Conservation (phyloP, 2,329 filamentous ascomycete genomes). For the Ceratocystis ficicola region DNA sequence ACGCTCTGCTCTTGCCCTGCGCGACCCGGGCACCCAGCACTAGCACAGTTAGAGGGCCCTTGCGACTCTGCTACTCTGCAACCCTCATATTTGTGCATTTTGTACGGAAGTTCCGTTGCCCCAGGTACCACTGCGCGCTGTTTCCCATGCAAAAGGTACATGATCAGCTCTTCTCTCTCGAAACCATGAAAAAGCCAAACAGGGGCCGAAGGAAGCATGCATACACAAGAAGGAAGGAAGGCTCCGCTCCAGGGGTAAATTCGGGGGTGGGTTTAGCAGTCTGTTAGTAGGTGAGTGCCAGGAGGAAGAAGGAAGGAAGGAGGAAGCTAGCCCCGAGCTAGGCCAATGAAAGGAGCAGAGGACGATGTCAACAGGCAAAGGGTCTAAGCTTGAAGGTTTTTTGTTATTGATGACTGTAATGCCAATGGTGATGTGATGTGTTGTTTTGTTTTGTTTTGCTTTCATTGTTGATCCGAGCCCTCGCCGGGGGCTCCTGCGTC, state of each 20-base stretch:
- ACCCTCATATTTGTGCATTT: background rate
- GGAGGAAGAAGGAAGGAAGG: no score
- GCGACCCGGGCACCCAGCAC: background rate
- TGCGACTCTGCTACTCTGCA: slow-evolving; percentile 7
- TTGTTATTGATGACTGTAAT: background rate
- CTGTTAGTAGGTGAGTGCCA: background rate
- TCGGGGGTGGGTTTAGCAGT: background rate
- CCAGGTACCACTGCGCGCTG: background rate
- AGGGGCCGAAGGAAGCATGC: slow-evolving; percentile 1
- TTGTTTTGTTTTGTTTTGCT: background rate
- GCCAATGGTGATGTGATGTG: background rate
- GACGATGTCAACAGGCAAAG: background rate
- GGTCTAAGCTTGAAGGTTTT: background rate
- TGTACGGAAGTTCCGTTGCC: slow-evolving; percentile 10
- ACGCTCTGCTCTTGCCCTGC: background rate
- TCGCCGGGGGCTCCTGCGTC: no score
- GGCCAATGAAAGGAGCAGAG: background rate
- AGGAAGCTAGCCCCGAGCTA: background rate
- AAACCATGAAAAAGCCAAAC: background rate
- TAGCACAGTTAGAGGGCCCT: background rate
- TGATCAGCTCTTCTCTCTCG: background rate
- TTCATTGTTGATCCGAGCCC: no score
- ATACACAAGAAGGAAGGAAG: slow-evolving; percentile 3
- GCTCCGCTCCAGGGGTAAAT: slow-evolving; percentile 10
- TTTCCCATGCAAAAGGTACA: slow-evolving; percentile 6